Evolutionary conservation across 108 stramenopile species (phyloP).

Genomic region (Mediolabrus comicus): DNA sequence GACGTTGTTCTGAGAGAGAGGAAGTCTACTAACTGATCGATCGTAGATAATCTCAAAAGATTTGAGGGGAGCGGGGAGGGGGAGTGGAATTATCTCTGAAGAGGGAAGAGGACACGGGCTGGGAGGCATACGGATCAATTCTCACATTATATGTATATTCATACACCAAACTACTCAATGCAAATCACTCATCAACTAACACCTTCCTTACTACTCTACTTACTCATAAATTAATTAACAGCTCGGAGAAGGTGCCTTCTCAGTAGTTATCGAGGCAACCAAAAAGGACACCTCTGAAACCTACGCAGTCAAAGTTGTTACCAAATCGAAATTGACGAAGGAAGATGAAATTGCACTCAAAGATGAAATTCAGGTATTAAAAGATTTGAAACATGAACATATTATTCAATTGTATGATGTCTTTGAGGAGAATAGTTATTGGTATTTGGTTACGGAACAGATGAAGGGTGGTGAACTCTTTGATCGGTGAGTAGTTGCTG

Average conservation of each 20-base stretch:
- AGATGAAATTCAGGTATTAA: slow-evolving; percentile 51
- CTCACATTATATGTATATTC: no score
- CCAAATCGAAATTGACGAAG: slow-evolving; percentile 74
- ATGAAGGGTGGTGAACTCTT: slow-evolving; percentile 68
- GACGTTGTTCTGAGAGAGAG: no score
- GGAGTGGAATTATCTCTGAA: no score
- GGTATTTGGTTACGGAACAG: slow-evolving; percentile 71
- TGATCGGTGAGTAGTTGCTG: slow-evolving; percentile 44
- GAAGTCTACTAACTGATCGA: no score
- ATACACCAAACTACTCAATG: not conserved
- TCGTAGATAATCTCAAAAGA: no score
- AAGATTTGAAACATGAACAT: slow-evolving; percentile 40
- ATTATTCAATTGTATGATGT: slow-evolving; percentile 64
- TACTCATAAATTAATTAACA: slow-evolving; percentile 18
- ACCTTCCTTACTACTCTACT: no score
- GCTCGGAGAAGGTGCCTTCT: slow-evolving; percentile 55
- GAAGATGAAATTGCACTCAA: slow-evolving; percentile 84
- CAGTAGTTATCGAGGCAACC: slow-evolving; percentile 42
- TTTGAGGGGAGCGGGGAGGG: no score
- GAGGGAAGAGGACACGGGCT: no score
- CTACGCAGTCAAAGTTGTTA: slow-evolving; percentile 87
- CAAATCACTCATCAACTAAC: not conserved
- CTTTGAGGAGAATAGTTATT: slow-evolving; percentile 61
- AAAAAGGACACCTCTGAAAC: slow-evolving; percentile 49
- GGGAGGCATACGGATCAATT: no score